phyloP scores from a whole-genome alignment of 495 filamentous ascomycete species.

The Xylaria sp. region DNA sequence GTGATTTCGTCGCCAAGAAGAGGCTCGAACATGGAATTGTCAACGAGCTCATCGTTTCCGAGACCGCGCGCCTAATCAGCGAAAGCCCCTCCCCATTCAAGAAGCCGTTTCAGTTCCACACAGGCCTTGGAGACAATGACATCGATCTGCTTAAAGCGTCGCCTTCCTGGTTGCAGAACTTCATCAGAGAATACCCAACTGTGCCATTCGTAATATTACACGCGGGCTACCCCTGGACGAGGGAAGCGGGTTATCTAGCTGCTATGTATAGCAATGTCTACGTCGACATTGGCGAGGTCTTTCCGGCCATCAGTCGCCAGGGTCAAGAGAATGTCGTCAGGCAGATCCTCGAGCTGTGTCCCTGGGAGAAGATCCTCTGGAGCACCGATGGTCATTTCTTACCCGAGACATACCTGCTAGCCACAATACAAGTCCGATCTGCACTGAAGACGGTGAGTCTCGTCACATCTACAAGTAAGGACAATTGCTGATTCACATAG shows the following conservation, averaged over 20 bases:
- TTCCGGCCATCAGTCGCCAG: constrained; percentile 80
- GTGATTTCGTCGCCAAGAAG: background rate
- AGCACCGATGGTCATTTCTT: constrained; percentile 86
- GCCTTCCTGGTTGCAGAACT: constrained; percentile 75
- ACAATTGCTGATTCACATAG: background rate
- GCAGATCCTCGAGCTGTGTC: constrained; percentile 78
- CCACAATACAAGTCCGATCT: constrained; percentile 78
- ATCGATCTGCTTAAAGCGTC: constrained; percentile 73
- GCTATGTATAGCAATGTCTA: constrained; percentile 83
- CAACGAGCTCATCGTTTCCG: constrained; percentile 66
- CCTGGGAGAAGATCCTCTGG: constrained; percentile 80
- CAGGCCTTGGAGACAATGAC: constrained; percentile 85
- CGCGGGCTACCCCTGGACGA: constrained; percentile 83
- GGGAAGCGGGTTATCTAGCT: constrained; percentile 82
- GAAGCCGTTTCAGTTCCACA: constrained; percentile 89
- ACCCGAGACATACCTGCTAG: constrained; percentile 82
- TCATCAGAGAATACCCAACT: constrained; percentile 72
- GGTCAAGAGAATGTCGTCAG: constrained; percentile 78
- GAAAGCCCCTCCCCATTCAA: constrained; percentile 45
- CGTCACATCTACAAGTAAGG: background rate
- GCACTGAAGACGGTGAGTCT: constrained; percentile 67
- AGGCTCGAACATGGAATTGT: background rate
- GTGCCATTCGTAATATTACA: constrained; percentile 84
- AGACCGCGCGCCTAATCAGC: constrained; percentile 57
- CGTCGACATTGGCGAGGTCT: constrained; percentile 86